phyloP scores from a whole-genome alignment of 1,284 basidiomycete species.

The Cutaneotrichosporon cavernicola region DNA sequence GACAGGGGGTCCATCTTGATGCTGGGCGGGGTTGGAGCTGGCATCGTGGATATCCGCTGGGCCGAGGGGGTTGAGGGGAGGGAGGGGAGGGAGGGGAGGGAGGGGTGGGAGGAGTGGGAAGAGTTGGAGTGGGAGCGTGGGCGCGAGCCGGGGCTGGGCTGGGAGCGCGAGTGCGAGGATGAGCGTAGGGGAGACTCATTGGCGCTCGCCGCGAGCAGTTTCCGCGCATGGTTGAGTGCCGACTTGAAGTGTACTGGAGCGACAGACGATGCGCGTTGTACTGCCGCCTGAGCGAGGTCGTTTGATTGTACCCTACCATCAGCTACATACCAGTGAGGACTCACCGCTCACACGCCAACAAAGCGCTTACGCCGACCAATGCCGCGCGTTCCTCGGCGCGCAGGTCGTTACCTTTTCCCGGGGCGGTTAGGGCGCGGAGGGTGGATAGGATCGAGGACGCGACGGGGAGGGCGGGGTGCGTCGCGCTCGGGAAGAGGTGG shows the following conservation, averaged over 20 bases:
- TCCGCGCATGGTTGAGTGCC: slow-evolving; percentile 31
- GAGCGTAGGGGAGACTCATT: not conserved
- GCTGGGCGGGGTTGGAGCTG: not conserved
- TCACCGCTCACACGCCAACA: slow-evolving; percentile 50
- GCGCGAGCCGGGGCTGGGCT: not conserved
- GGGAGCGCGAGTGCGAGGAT: not conserved
- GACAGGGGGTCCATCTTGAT: slow-evolving; percentile 3
- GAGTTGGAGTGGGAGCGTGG: not conserved
- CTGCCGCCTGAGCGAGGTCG: slow-evolving; percentile 38
- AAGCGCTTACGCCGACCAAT: slow-evolving; percentile 46
- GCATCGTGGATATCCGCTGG: slow-evolving; percentile 12
- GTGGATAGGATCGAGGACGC: slow-evolving; percentile 43
- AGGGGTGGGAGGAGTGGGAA: too few species aligned
- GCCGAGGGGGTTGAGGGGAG: not conserved
- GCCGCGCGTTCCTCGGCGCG: slow-evolving; percentile 43
- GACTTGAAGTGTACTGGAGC: slow-evolving; percentile 43
- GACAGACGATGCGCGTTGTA: slow-evolving; percentile 46
- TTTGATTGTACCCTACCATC: slow-evolving; percentile 38
- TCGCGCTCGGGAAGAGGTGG: slow-evolving; percentile 45
- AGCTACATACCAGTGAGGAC: slow-evolving; percentile 17
- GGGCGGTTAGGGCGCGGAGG: slow-evolving; percentile 41
- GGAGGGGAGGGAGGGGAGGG: not conserved
- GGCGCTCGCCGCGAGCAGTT: slow-evolving; percentile 26
- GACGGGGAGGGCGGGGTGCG: slow-evolving; percentile 46
- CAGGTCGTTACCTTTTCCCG: slow-evolving; percentile 45